A percentile compares a stretch with the other conserved stretches of the same genome.
These are phyloP conservation scores for Aspergillus sp. DNA, from an alignment of 2,329 filamentous ascomycete species.

Conservation along the genomic window DNA sequence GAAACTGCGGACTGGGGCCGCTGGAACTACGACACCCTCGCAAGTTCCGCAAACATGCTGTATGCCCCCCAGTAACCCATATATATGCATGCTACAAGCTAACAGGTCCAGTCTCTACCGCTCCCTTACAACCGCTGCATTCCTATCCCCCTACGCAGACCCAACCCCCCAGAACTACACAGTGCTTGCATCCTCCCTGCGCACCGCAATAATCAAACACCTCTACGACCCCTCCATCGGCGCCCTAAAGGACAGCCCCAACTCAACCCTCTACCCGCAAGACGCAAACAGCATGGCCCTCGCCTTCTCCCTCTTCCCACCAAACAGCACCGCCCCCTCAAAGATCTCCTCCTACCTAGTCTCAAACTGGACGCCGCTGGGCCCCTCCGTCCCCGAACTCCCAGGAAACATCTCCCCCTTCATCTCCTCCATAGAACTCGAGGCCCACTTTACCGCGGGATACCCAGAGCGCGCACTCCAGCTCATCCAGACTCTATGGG, in stretches of 20 bases:
- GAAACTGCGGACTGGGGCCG: constrained; percentile 54
- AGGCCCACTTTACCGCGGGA: constrained; percentile 54
- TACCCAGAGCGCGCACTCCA: constrained; percentile 54
- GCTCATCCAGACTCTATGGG: constrained; percentile 59
- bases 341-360: constrained; percentile 48
- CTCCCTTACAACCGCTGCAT: constrained; percentile 54
- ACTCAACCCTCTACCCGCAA: constrained; percentile 56
- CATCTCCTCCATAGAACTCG: constrained; percentile 59
- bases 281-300: constrained; percentile 60
- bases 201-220: constrained; percentile 46
- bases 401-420: constrained; percentile 60
- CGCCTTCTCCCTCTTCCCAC: constrained; percentile 39
- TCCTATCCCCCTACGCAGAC: constrained; percentile 51
- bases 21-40: constrained; percentile 44
- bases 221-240: constrained; percentile 52
- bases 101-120: constrained; percentile 45
- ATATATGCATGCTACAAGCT: neutral
- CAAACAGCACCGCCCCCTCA: constrained; percentile 40
- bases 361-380: constrained; percentile 57
- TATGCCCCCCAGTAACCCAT: constrained; percentile 10
- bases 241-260: constrained; percentile 57
- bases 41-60: constrained; percentile 48
- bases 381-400: constrained; percentile 57
- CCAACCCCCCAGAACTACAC: constrained; percentile 40
- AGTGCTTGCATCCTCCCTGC: constrained; percentile 45